Evolutionary conservation across 192 early-diverging fungal species (phyloP), one percentile per base, ranked within the genome.

Genomic region (Pilobolus umbonatus): DNA sequence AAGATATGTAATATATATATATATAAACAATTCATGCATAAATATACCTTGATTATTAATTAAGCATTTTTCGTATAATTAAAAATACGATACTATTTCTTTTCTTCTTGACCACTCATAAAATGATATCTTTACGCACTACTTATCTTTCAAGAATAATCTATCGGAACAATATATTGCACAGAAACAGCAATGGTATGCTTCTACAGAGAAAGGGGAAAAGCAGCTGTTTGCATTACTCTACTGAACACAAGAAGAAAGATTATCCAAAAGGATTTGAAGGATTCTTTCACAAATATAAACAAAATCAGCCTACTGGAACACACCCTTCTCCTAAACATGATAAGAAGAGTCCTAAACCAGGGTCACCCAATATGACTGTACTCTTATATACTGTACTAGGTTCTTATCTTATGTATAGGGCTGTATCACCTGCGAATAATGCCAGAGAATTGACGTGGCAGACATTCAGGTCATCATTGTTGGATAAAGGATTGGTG

Each of bases 401-500:
- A 35, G 67, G 63, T 2, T 59, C 76, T 24, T 82, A 72, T 48
- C 52, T 80, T 46, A 35, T 80, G 39, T 75, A 73, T 55, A 74
- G 72, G 36, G 53, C 75, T 31, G 65, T 61, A 38, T 52, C 68
- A 7, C 73, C 67, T 36, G 54, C 54, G 12, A 67, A 79, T 10
- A 75, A 65, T 52, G 51, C 57, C 11, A 64, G 79, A 3, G 84
- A 94, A 62, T 89, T 96, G 42, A 93, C 93, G 10, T 96, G 81
- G 83, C 90, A 94, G 62, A 91, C 94, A 55, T 96, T 98, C 69
- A 77, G 88, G 19, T 79, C 79, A 25, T 75, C 84, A 24, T 85
- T 95, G 61, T 75, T 98, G 36, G 91, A 96, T 44, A 89, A 89
- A 65, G 96, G 94, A 21, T 75, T 90, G 32, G 96, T 98, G 1